Conservation (phyloP, 2,329 filamentous ascomycete species). For the Drechmeria coniospora region DNA sequence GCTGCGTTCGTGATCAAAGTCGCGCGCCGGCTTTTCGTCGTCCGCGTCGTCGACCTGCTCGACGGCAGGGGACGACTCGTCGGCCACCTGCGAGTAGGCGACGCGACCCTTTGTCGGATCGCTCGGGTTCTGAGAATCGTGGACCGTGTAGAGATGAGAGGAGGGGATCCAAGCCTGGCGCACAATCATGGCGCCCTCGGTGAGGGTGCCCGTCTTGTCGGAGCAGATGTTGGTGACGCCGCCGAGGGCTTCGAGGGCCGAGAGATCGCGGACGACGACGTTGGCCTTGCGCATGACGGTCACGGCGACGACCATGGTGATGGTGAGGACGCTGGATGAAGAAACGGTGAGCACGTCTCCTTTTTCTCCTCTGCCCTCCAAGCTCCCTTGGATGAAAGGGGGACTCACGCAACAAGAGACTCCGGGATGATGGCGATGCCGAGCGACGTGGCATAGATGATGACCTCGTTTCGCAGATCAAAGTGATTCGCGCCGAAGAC, state of each 20-base stretch:
- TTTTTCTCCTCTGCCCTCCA: background rate
- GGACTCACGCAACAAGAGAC: slow-evolving; percentile 43
- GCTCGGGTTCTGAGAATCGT: slow-evolving; percentile 42
- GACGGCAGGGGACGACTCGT: slow-evolving; percentile 16
- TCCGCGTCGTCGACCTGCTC: slow-evolving; percentile 26
- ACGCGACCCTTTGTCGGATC: slow-evolving; percentile 45
- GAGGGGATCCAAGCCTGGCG: slow-evolving; percentile 50
- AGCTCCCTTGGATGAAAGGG: too few species aligned
- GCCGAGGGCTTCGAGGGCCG: slow-evolving; percentile 52
- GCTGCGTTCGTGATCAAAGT: slow-evolving; percentile 45
- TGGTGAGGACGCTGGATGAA: slow-evolving; percentile 47
- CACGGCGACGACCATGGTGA: slow-evolving; percentile 52
- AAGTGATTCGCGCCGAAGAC: slow-evolving; percentile 44
- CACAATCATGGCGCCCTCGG: slow-evolving; percentile 55
- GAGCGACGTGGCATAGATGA: slow-evolving; percentile 42
- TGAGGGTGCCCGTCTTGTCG: slow-evolving; percentile 58
- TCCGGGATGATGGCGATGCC: slow-evolving; percentile 49
- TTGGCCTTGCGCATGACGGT: slow-evolving; percentile 50
- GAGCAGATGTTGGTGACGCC: slow-evolving; percentile 60
- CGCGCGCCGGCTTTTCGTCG: too few species aligned
- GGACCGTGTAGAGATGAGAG: slow-evolving; percentile 41
- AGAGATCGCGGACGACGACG: slow-evolving; percentile 50
- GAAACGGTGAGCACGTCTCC: slow-evolving; percentile 5
- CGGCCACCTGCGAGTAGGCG: slow-evolving; percentile 25
- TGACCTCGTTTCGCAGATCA: slow-evolving; percentile 32